Percentiles rank a stretch among this genome's conserved stretches.
Conservation (phyloP, 352 stramenopile species). For the Globisporangium heterothallicum region DNA sequence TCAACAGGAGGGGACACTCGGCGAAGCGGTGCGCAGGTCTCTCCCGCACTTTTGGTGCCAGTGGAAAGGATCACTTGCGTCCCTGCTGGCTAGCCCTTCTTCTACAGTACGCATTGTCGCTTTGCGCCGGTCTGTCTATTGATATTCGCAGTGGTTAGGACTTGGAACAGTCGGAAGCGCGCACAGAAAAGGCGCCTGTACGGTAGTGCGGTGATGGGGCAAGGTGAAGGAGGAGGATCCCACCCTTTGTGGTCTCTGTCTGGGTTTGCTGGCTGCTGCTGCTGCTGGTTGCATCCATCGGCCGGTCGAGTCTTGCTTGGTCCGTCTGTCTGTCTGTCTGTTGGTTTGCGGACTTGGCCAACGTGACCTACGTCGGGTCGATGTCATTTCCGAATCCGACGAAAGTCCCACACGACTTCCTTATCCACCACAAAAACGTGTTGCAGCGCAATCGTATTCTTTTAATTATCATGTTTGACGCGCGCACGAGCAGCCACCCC, state of each 20-base stretch:
- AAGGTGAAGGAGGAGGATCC: background rate
- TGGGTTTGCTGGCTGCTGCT: background rate
- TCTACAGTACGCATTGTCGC: conserved; percentile 1
- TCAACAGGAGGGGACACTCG: too few species aligned
- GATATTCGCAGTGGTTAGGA: background rate
- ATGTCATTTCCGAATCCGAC: conserved; percentile 19
- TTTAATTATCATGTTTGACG: conserved; percentile 13
- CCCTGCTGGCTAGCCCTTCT: background rate
- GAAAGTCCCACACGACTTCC: conserved; percentile 12
- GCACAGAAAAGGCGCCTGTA: background rate
- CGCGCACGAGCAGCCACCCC: conserved; percentile 21
- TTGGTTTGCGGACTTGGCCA: background rate
- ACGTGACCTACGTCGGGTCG: too few species aligned
- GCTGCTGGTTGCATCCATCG: background rate
- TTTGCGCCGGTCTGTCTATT: conserved; percentile 1
- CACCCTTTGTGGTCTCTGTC: background rate
- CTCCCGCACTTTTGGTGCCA: background rate
- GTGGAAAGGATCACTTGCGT: background rate
- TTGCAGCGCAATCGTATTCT: conserved; percentile 5
- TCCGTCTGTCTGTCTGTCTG: too few species aligned
- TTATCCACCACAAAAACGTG: background rate
- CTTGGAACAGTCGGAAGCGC: background rate
- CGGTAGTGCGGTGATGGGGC: background rate
- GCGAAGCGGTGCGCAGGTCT: background rate
- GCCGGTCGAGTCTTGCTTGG: too few species aligned